phyloP scores from a whole-genome alignment of 2,329 filamentous ascomycete genomes.

The Xylaria sp. region DNA sequence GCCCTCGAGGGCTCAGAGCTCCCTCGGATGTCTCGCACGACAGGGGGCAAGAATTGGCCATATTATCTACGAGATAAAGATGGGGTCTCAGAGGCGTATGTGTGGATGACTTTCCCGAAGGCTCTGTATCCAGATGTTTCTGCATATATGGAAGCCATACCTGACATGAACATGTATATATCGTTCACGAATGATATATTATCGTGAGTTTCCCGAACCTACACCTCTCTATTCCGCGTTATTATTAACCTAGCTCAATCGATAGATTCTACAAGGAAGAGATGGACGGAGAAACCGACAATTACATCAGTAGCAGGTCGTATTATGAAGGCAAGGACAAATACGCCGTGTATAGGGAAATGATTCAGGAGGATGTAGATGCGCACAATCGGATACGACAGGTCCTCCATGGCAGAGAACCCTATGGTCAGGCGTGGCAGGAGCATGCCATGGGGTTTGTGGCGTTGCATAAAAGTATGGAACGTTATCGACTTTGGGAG shows the following conservation, averaged over 20 bases:
- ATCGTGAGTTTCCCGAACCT: constrained; percentile 39
- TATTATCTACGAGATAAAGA: constrained; percentile 46
- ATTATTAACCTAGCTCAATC: not conserved
- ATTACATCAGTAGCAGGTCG: constrained; percentile 45
- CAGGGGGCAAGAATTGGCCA: constrained; percentile 40
- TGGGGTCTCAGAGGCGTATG: constrained; percentile 44
- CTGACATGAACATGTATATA: constrained; percentile 45
- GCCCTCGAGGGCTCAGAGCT: constrained; percentile 42
- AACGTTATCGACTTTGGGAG: constrained; percentile 38
- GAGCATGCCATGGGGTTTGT: constrained; percentile 45
- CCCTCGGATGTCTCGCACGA: constrained; percentile 35
- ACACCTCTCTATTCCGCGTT: not conserved
- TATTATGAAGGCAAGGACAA: constrained; percentile 35
- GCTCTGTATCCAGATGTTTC: constrained; percentile 43
- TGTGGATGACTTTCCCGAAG: constrained; percentile 46
- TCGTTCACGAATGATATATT: constrained; percentile 45
- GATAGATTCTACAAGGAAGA: constrained; percentile 48
- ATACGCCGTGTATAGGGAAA: constrained; percentile 31
- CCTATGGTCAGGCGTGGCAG: constrained; percentile 40
- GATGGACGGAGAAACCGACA: constrained; percentile 41
- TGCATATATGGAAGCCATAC: constrained; percentile 43
- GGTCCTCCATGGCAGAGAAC: constrained; percentile 36
- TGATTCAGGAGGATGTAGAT: constrained; percentile 34
- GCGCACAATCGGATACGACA: constrained; percentile 36
- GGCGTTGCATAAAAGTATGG: constrained; percentile 34